Evolutionary conservation across 1,139 yeast genomes (phyloP).

Genomic region (Sugiyamaella novakii): DNA sequence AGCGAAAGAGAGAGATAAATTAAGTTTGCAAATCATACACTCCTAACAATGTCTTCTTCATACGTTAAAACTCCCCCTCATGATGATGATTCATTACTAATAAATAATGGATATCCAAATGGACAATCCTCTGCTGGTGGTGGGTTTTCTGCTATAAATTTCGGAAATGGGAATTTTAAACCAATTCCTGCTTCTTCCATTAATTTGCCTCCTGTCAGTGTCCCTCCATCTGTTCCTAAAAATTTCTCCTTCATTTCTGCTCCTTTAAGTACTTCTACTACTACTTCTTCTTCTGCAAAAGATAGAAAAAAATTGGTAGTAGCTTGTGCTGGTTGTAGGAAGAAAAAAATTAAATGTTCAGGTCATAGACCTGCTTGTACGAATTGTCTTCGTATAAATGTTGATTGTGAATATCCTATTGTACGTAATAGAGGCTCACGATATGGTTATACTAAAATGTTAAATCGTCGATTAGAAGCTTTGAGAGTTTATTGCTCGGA

Average conservation of each 20-base stretch:
- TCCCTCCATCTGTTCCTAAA: not conserved
- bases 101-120: not conserved
- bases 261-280: not conserved
- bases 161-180: constrained; percentile 14
- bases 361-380: constrained; percentile 45
- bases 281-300: constrained; percentile 1
- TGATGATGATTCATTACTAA: constrained; percentile 1
- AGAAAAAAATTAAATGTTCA: constrained; percentile 45
- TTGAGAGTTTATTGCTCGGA: constrained; percentile 32
- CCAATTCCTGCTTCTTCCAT: constrained; percentile 13
- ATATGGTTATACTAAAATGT: constrained; percentile 43
- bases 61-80: constrained; percentile 13
- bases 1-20: not conserved
- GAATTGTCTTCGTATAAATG: constrained; percentile 42
- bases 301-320: constrained; percentile 40
- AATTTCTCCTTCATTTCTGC: constrained; percentile 1
- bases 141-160: constrained; percentile 12
- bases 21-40: not conserved
- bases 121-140: not conserved
- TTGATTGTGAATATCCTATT: constrained; percentile 43
- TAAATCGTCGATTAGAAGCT: constrained; percentile 38
- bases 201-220: constrained; percentile 2
- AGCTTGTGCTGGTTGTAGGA: constrained; percentile 44
- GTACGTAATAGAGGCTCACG: constrained; percentile 44
- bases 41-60: not conserved